Base-by-base conservation (phyloP, 1,139 yeast species). In the Pichia sp. region DNA sequence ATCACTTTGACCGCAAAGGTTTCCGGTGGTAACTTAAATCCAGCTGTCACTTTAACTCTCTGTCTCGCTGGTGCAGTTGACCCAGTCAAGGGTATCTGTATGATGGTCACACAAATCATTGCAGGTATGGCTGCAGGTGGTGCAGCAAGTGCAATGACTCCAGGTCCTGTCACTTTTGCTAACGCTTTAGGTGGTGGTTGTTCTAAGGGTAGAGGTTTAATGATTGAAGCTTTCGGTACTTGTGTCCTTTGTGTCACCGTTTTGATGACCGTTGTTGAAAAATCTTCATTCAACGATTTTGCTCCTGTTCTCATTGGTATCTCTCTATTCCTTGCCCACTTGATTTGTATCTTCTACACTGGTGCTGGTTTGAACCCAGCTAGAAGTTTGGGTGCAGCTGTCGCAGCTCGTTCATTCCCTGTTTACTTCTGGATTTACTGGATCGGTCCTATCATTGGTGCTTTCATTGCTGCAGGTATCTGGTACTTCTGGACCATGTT, bases 321-420 rank as follows among this genome's bases (percentile, higher is more conserved):
- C 44, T 72, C 95, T 17, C 69, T 86, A 50, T 80, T 86, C 66
- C 64, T 85, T 52, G 94, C 83, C 30, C 95, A 86, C 59, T 74
- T 85, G 69, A 69, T 83, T 48, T 73, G 83, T 58, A 84, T 86
- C 42, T 83, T 72, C 72, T 82, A 75, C 66, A 82, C 95, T 38
- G 95, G 95, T 58, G 94, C 94, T 30, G 94, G 95, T 56, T 68
- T 84, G 56, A 85, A 85, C 70, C 95, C 95, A 38, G 95, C 95
- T 33, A 77, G 96, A 67, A 67, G 86, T 22, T 74, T 86, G 45
- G 96, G 96, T 55, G 94, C 95, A 38, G 49, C 48, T 9, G 47
- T 44, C 34, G 94, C 88, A 40, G 71, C 72, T 39, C 65, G 62
- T 41, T 66, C 72, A 25, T 86, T 86, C 78, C 94, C 94, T 29